phyloP scores from a whole-genome alignment of 805 yeast genomes.

The Geotrichum ghanense region DNA sequence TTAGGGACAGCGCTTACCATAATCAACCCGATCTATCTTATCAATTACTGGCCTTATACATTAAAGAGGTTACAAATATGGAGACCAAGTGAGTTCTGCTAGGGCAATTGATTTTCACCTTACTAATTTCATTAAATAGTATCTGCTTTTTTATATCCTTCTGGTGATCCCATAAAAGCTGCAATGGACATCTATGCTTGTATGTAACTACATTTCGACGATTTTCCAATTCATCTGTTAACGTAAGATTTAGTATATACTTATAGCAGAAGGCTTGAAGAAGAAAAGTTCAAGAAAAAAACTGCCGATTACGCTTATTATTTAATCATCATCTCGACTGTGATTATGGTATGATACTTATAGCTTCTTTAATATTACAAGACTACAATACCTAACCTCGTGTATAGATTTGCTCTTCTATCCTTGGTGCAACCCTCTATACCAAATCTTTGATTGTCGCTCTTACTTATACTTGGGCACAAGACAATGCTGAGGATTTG shows the following conservation, averaged over 20 bases:
- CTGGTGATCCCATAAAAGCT: slow-evolving; percentile 12
- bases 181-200: slow-evolving; percentile 13
- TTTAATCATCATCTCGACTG: slow-evolving; percentile 12
- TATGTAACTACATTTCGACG: slow-evolving; percentile 6
- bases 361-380: background rate
- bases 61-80: slow-evolving; percentile 11
- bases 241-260: slow-evolving; percentile 12
- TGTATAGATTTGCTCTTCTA: slow-evolving; percentile 4
- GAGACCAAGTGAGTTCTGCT: slow-evolving; percentile 16
- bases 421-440: slow-evolving; percentile 16
- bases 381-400: background rate
- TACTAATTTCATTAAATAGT: slow-evolving; percentile 7
- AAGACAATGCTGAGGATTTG: slow-evolving; percentile 22
- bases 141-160: slow-evolving; percentile 13
- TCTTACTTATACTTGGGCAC: slow-evolving; percentile 29
- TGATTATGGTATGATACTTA: slow-evolving; percentile 16
- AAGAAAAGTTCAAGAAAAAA: slow-evolving; percentile 9
- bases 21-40: slow-evolving; percentile 2
- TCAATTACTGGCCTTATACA: slow-evolving; percentile 12
- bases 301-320: slow-evolving; percentile 19
- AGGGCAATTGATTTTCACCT: background rate
- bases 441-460: slow-evolving; percentile 23
- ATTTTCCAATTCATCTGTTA: background rate
- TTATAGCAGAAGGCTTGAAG: slow-evolving; percentile 14
- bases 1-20: slow-evolving; percentile 6